phyloP scores from a whole-genome alignment of 140 eudicot genomes.

The Bidens hawaiensis region DNA sequence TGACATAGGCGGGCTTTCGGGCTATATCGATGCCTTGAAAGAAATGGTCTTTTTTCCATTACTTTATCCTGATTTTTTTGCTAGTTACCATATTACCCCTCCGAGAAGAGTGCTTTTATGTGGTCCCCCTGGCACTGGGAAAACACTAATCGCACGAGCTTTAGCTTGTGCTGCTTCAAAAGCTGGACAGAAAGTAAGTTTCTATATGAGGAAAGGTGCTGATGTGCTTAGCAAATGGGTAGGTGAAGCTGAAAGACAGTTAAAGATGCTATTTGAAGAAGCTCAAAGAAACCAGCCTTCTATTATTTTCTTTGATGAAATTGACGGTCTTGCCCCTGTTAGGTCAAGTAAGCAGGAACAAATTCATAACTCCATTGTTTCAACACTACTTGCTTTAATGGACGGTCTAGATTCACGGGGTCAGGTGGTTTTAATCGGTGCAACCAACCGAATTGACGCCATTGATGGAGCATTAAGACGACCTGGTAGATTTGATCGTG shows the following conservation, averaged over 20 bases:
- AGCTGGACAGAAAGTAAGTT: conserved; percentile 99
- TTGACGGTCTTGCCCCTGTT: conserved; percentile 98
- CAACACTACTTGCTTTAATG: conserved; percentile 96
- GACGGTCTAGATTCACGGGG: conserved; percentile 99
- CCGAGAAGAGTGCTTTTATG: conserved; percentile 95
- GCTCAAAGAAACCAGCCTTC: conserved; percentile 99
- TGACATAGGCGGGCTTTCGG: conserved; percentile 97
- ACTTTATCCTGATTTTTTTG: conserved; percentile 90
- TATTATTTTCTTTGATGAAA: conserved; percentile 93
- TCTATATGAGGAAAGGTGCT: conserved; percentile 98
- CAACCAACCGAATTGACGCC: conserved; percentile 95
- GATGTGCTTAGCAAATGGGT: conserved; percentile 99
- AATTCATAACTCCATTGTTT: conserved; percentile 95
- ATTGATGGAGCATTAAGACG: conserved; percentile 98
- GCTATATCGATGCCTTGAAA: conserved; percentile 88
- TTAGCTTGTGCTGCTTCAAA: conserved; percentile 99
- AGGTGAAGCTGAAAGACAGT: conserved; percentile 97
- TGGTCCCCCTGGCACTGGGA: conserved; percentile 99
- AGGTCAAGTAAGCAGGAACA: conserved; percentile 99
- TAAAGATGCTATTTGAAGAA: conserved; percentile 92
- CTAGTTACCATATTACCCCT: conserved; percentile 93
- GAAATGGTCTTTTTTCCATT: conserved; percentile 99
- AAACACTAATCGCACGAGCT: conserved; percentile 93
- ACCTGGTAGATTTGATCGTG: conserved; percentile 98
- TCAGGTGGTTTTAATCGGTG: conserved; percentile 96